These are phyloP conservation scores for Thamnidium elegans DNA, from an alignment of 192 early-diverging fungal genomes.

Conservation along the genomic window DNA sequence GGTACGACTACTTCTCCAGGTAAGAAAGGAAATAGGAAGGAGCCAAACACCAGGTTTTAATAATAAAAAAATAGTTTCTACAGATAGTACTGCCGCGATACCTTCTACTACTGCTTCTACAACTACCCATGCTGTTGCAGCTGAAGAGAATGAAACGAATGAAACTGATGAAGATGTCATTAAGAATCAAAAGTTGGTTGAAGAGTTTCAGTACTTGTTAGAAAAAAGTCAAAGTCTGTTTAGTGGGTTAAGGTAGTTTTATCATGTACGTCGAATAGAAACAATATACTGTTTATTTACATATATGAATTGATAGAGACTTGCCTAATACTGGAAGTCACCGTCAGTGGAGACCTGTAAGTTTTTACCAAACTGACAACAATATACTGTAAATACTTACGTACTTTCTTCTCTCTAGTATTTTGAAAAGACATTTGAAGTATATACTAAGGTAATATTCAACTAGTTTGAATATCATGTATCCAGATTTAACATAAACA, in stretches of 20 bases:
- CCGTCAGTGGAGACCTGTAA: constrained; percentile 56
- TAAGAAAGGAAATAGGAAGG: too few species aligned
- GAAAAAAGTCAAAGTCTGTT: constrained; percentile 98
- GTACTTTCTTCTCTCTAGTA: constrained; percentile 42
- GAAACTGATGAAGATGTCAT: constrained; percentile 30
- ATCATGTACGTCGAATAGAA: background rate
- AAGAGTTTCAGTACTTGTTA: constrained; percentile 91
- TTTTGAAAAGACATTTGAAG: constrained; percentile 97
- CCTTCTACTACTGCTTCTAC: background rate
- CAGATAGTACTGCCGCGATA: background rate
- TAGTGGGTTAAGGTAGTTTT: constrained; percentile 79
- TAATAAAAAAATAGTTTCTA: too few species aligned
- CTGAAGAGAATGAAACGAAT: background rate
- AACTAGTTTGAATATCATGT: background rate
- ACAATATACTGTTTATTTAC: background rate
- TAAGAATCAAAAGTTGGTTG: constrained; percentile 52
- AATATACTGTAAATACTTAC: background rate
- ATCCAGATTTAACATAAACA: background rate
- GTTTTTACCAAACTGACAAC: background rate
- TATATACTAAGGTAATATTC: constrained; percentile 75
- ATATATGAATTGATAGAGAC: constrained; percentile 51
- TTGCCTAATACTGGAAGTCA: constrained; percentile 82
- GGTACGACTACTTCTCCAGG: too few species aligned
- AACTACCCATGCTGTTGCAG: background rate
- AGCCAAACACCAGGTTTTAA: too few species aligned